phyloP scores from a whole-genome alignment of 2,329 filamentous ascomycete species.

The Fusarium sp. region DNA sequence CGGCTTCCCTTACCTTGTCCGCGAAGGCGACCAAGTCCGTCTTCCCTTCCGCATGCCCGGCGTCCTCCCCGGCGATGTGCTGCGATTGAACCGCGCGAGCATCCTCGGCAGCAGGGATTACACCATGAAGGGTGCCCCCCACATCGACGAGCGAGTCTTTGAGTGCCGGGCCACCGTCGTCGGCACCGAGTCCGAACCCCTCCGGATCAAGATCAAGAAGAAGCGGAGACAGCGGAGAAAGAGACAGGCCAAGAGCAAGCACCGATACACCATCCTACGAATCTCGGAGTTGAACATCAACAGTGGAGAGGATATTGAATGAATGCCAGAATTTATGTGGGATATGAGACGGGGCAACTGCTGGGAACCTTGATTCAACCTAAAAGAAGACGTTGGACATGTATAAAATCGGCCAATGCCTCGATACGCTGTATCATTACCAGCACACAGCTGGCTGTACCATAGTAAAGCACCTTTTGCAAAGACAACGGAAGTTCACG shows the following conservation, averaged over 20 bases:
- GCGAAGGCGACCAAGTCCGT: constrained; percentile 75
- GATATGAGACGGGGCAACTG: constrained; percentile 10
- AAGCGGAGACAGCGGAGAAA: constrained; percentile 77
- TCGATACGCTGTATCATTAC: constrained; percentile 42
- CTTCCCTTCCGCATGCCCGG: constrained; percentile 81
- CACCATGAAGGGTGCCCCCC: constrained; percentile 82
- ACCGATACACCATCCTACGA: constrained; percentile 83
- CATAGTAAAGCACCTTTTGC: constrained; percentile 39
- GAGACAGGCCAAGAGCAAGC: constrained; percentile 86
- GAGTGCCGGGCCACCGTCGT: constrained; percentile 85
- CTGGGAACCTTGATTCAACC: constrained; percentile 16
- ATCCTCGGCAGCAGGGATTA: constrained; percentile 87
- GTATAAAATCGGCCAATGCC: constrained; percentile 40
- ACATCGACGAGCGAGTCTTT: constrained; percentile 82
- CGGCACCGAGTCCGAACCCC: constrained; percentile 80
- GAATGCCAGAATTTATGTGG: constrained; percentile 20
- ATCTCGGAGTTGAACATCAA: constrained; percentile 81
- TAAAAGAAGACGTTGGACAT: constrained; percentile 27
- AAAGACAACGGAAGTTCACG: constrained; percentile 15
- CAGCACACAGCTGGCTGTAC: constrained; percentile 44
- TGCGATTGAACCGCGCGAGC: constrained; percentile 86
- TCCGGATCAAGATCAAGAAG: constrained; percentile 80
- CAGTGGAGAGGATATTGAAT: constrained; percentile 52
- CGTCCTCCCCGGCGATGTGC: constrained; percentile 79
- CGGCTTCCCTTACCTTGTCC: constrained; percentile 80